Percentiles rank a stretch among this genome's conserved stretches.
phyloP scores from a whole-genome alignment of 257 asterid species.

The Rhazya stricta region DNA sequence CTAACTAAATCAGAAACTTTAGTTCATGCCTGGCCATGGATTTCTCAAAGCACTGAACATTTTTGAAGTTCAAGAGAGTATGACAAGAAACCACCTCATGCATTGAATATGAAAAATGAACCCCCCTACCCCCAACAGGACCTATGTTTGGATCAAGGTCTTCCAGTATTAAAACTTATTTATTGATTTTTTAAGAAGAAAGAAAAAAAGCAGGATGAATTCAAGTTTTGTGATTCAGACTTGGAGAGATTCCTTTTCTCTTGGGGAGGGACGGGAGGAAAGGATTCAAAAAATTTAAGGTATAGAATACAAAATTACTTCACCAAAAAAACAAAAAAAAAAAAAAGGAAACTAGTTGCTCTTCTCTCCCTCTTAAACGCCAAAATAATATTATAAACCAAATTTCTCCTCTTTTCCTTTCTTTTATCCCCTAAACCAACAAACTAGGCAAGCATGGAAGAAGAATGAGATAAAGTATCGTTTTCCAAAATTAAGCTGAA shows the following conservation, averaged over 20 bases:
- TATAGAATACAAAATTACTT: background rate
- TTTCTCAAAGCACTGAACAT: background rate
- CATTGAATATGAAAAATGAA: background rate
- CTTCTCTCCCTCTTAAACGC: background rate
- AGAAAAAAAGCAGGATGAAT: background rate
- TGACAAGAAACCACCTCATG: background rate
- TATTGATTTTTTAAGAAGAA: background rate
- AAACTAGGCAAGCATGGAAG: background rate
- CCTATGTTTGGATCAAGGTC: background rate
- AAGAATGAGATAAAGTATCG: no score
- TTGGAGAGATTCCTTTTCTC: background rate
- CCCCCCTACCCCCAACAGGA: no score
- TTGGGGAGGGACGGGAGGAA: background rate
- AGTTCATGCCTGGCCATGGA: background rate
- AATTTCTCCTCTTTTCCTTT: background rate
- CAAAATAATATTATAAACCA: background rate
- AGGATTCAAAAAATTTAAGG: background rate
- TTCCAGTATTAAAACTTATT: background rate
- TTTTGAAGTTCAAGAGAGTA: background rate
- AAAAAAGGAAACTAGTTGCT: background rate
- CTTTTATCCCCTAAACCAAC: background rate
- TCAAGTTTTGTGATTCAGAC: no score
- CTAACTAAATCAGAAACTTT: conserved; percentile 1
- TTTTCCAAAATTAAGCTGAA: background rate
- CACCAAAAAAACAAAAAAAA: background rate